Evolutionary conservation across 73 alveolate species (phyloP), one percentile per base, ranked within the genome.

Genomic region (Breviolum minutum): DNA sequence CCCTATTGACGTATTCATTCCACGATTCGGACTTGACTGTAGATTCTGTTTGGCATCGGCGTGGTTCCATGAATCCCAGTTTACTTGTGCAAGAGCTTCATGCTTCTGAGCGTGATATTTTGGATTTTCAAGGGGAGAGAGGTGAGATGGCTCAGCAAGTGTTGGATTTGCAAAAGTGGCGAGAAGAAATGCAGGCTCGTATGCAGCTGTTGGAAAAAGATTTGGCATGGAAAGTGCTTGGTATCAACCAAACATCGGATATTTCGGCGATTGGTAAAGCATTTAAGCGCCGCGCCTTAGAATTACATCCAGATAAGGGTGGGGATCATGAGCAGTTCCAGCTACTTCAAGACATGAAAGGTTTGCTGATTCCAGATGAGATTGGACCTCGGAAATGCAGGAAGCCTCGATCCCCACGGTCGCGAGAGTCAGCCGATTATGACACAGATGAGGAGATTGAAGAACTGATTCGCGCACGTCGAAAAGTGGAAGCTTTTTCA

Each of bases 281-380:
- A 24, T 99, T 86, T 85, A 94, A 99, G 95, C 99, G 99, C 48
- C 87, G 99, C 2, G 99, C 98, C 11, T 16, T 83, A 63, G 95
- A 81, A 69, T 63, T 71, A 30, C 99, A 99, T 90, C 99, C 99
- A 5, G 99, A 99, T 98, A 99, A 99, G 97, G 99, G 99, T 17
- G 99, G 99, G 30, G 99, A 95, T 95, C 99, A 89, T n/a, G 99
- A 77, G 64, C 95, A 79, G 93, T 99, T 95, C 95, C 95, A 99
- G 74, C 99, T 99, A 68, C 91, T 99, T 13, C 99, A 94, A 66
- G 94, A 86, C 64, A 86, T 86, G 94, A 86, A 86, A 40, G 94
- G 80, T 6, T 63, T 86, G 63, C 13, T 86, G 80, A 86, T 86
- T 13, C 94, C 94, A 16, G 80, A 63, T 12, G 92, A 48, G 32